Conservation (phyloP, 2,329 filamentous ascomycete genomes). For the Podosphaera fusca region DNA sequence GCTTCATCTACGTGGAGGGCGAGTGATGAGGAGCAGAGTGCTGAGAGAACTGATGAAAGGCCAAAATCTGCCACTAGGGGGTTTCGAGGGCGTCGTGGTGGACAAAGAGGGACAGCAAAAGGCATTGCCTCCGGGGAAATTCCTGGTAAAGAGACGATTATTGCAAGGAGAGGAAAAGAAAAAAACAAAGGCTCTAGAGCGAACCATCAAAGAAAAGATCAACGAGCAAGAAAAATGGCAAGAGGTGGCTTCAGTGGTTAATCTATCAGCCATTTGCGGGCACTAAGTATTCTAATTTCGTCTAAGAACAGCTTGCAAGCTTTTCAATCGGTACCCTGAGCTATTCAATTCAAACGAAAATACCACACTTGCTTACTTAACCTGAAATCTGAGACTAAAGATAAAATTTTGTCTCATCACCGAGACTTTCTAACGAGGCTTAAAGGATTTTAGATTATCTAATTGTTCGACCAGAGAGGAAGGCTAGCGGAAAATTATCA, state of each 20-base stretch:
- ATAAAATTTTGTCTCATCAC: too few relatives aligned
- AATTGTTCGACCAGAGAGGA: too few relatives aligned
- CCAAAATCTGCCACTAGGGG: slow-evolving; percentile 19
- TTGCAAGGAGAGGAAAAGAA: slow-evolving; percentile 54
- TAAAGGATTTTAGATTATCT: too few relatives aligned
- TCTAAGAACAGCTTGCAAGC: too few relatives aligned
- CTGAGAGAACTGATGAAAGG: slow-evolving; percentile 22
- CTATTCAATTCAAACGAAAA: too few relatives aligned
- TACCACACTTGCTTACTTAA: too few relatives aligned
- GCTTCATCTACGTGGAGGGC: slow-evolving; percentile 41
- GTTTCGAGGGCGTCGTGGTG: slow-evolving; percentile 17
- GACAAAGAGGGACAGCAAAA: slow-evolving; percentile 26
- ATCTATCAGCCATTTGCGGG: not conserved
- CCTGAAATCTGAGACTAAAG: too few relatives aligned
- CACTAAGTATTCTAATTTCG: too few relatives aligned
- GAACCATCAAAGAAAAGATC: slow-evolving; percentile 68
- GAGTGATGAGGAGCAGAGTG: slow-evolving; percentile 27
- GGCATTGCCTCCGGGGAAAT: slow-evolving; percentile 40
- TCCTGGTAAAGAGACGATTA: slow-evolving; percentile 48
- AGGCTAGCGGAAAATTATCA: too few relatives aligned
- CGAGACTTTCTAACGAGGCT: too few relatives aligned
- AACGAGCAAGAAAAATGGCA: slow-evolving; percentile 40
- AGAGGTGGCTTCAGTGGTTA: slow-evolving; percentile 19
- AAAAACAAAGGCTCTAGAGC: slow-evolving; percentile 59
- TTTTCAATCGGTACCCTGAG: too few relatives aligned